A percentile compares a stretch with the other conserved stretches of the same genome.
These are phyloP conservation scores for Zygosaccharomyces kombuchaensis DNA, from an alignment of 805 yeast species.

Conservation along the genomic window DNA sequence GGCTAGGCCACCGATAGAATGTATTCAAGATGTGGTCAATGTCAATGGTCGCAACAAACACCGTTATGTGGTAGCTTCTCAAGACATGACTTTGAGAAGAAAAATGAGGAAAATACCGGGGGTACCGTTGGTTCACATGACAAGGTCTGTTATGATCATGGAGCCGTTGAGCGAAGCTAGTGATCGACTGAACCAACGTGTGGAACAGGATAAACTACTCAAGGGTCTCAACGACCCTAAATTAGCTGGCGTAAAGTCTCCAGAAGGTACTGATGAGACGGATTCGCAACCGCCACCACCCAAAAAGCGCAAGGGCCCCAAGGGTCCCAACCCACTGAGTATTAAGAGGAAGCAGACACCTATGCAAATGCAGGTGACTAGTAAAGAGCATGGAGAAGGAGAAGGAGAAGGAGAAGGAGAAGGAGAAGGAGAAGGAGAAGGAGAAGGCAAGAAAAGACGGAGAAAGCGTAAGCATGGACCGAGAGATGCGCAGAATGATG, in stretches of 20 bases:
- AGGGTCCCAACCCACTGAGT: conserved; percentile 88
- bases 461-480: conserved; percentile 23
- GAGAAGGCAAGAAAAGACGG: conserved; percentile 16
- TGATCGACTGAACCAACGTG: conserved; percentile 40
- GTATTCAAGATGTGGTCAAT: conserved; percentile 66
- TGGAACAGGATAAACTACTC: conserved; percentile 65
- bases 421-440: no score
- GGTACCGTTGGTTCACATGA: conserved; percentile 81
- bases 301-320: conserved; percentile 61
- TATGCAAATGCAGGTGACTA: background rate
- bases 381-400: conserved; percentile 1
- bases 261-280: conserved; percentile 17
- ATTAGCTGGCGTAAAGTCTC: conserved; percentile 42
- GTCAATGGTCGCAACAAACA: conserved; percentile 80
- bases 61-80: conserved; percentile 85
- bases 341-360: conserved; percentile 62
- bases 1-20: conserved; percentile 63
- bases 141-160: conserved; percentile 91
- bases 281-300: conserved; percentile 5
- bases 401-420: background rate
- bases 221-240: conserved; percentile 72
- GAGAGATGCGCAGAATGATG: background rate
- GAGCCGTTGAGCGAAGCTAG: conserved; percentile 85
- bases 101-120: conserved; percentile 77
- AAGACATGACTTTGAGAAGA: conserved; percentile 64